A percentile compares a stretch with the other conserved stretches of the same genome.
Evolutionary conservation across 164 flowering plant species (phyloP).

Genomic region (Magnolia officinalis): DNA sequence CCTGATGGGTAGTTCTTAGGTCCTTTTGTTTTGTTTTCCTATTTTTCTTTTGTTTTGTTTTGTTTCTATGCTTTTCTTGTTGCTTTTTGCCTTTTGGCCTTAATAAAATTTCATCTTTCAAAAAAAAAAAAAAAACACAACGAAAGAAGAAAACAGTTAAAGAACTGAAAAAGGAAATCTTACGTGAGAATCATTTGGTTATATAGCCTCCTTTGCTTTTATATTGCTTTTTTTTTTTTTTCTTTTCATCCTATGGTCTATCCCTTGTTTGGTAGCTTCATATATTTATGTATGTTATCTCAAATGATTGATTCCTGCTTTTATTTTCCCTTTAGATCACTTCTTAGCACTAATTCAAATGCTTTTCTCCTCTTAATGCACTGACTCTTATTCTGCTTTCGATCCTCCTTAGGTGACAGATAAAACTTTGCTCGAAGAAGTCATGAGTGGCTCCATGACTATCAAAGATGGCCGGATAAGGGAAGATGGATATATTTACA

Average conservation of each 20-base stretch:
- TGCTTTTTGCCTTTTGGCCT: background rate
- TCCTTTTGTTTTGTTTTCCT: background rate
- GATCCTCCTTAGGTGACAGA: slow-evolving; percentile 73
- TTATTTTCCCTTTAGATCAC: background rate
- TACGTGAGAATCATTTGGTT: too few species aligned
- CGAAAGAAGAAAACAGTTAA: background rate
- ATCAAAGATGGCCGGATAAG: slow-evolving; percentile 75
- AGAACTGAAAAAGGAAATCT: too few species aligned
- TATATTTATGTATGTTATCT: background rate
- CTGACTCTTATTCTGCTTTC: background rate
- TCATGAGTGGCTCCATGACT: slow-evolving; percentile 57
- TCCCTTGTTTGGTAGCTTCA: background rate
- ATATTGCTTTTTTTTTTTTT: too few species aligned
- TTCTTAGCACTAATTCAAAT: background rate
- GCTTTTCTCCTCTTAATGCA: background rate
- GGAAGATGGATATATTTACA: slow-evolving; percentile 88
- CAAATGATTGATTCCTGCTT: background rate
- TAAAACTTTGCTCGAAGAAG: slow-evolving; percentile 72
- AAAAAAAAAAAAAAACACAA: background rate
- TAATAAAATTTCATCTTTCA: too few species aligned
- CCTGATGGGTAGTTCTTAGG: too few species aligned
- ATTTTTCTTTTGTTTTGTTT: background rate
- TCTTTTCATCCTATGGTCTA: background rate
- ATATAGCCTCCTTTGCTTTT: background rate
- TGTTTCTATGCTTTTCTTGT: too few species aligned